Evolutionary conservation across 139 green algal genomes (phyloP).

Genomic region (Yamagishiella unicocca): DNA sequence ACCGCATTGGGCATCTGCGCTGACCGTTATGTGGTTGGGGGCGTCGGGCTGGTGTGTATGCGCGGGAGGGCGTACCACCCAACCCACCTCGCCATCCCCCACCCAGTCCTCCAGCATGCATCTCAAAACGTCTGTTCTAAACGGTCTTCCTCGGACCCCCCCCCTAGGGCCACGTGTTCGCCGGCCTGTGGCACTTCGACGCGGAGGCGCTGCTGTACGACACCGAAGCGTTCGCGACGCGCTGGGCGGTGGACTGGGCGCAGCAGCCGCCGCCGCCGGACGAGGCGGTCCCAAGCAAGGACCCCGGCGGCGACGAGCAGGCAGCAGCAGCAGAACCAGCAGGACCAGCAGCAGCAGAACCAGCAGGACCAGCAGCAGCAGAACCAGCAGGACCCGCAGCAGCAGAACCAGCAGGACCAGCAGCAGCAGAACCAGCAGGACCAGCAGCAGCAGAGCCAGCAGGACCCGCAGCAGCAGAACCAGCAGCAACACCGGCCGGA

Average conservation of each 20-base stretch:
- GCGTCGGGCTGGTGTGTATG: background rate
- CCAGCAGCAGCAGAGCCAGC: too few relatives aligned
- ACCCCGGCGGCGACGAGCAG: background rate
- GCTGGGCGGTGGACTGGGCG: background rate
- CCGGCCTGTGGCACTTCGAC: constrained; percentile 59
- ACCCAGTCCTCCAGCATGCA: too few relatives aligned
- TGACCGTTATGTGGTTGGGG: background rate
- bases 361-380: too few relatives aligned
- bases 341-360: too few relatives aligned
- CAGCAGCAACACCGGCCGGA: too few relatives aligned
- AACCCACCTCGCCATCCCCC: background rate
- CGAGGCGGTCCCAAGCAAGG: background rate
- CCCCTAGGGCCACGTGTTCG: constrained; percentile 53
- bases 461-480: too few relatives aligned
- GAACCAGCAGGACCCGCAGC: too few relatives aligned
- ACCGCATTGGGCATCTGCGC: background rate
- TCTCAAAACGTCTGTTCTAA: too few relatives aligned
- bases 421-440: too few relatives aligned
- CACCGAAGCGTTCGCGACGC: background rate
- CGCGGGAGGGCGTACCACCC: background rate
- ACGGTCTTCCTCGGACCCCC: background rate
- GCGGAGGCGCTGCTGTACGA: background rate
- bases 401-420: too few relatives aligned
- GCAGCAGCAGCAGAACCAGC: background rate
- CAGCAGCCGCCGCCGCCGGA: background rate